Evolutionary conservation across 2,329 filamentous ascomycete species (phyloP).

Genomic region (Colletotrichum echinochloae): DNA sequence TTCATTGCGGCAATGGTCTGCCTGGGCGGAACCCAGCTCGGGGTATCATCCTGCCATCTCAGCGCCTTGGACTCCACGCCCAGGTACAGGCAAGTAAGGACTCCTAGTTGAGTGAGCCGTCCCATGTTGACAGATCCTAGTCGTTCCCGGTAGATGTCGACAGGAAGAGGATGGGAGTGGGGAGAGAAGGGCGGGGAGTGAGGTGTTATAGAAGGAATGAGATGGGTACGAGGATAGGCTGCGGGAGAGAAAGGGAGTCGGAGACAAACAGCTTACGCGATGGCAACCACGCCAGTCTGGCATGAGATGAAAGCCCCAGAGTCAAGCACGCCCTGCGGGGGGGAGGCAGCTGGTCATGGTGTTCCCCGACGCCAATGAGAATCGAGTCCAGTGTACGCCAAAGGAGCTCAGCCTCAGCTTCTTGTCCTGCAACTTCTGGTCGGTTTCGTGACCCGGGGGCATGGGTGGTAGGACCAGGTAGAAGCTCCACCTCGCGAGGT

Average conservation of each 20-base stretch:
- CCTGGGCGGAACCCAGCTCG: conserved; percentile 45
- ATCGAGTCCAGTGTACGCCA: conserved; percentile 18
- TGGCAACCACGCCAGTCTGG: conserved; percentile 20
- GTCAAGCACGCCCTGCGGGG: conserved; percentile 25
- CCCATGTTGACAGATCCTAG: conserved; percentile 42
- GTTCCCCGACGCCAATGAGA: conserved; percentile 23
- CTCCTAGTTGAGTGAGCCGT: conserved; percentile 39
- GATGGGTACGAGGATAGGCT: conserved; percentile 1
- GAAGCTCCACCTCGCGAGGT: conserved; percentile 29
- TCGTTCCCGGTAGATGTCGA: background rate
- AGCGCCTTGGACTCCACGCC: conserved; percentile 43
- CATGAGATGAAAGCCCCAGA: conserved; percentile 29
- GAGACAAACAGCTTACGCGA: conserved; percentile 24
- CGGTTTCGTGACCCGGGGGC: conserved; percentile 19
- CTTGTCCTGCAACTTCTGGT: conserved; percentile 11
- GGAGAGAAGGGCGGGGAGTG: conserved; percentile 5
- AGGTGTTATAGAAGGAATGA: background rate
- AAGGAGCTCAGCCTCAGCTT: conserved; percentile 21
- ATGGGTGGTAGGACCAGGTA: conserved; percentile 20
- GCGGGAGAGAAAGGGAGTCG: conserved; percentile 31
- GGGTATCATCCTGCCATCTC: conserved; percentile 44
- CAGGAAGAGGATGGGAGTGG: background rate
- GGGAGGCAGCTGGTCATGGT: conserved; percentile 6
- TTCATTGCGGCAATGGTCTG: conserved; percentile 45
- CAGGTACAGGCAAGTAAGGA: conserved; percentile 42